Evolutionary conservation across 352 stramenopile species (phyloP).

Genomic region (Paralagenidium karlingii): DNA sequence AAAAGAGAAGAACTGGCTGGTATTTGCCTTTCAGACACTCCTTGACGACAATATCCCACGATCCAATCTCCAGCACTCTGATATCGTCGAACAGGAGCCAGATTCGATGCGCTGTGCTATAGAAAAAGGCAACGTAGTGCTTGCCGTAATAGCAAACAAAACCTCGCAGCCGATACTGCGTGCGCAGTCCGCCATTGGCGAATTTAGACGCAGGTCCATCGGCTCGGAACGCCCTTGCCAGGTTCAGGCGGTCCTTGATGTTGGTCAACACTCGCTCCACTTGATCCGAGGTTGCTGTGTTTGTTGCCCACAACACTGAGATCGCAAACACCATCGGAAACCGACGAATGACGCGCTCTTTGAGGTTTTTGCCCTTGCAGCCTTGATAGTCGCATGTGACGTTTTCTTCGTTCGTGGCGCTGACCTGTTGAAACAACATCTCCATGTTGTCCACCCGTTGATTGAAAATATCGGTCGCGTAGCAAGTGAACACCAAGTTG

Average conservation of each 20-base stretch:
- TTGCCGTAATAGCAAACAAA: conserved; percentile 80
- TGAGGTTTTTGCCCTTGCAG: conserved; percentile 47
- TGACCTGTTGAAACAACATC: conserved; percentile 52
- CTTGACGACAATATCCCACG: conserved; percentile 58
- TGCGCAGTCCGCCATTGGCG: conserved; percentile 53
- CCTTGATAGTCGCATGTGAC: conserved; percentile 42
- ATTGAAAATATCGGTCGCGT: conserved; percentile 55
- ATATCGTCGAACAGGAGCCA: conserved; percentile 82
- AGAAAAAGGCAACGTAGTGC: conserved; percentile 77
- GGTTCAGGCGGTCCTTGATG: conserved; percentile 49
- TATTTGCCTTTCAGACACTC: conserved; percentile 74
- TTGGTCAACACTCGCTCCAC: conserved; percentile 51
- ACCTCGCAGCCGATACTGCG: conserved; percentile 61
- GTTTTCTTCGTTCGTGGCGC: conserved; percentile 27
- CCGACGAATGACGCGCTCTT: conserved; percentile 69
- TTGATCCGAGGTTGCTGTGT: conserved; percentile 57
- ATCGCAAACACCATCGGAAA: conserved; percentile 82
- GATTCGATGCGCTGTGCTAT: conserved; percentile 75
- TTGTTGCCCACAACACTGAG: conserved; percentile 70
- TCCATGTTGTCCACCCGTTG: conserved; percentile 56
- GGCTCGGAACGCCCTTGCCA: conserved; percentile 63
- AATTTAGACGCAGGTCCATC: conserved; percentile 52
- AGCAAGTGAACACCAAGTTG: conserved; percentile 75
- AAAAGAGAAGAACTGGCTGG: conserved; percentile 75
- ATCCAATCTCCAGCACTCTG: conserved; percentile 58